A percentile compares a stretch with the other conserved stretches of the same genome.
Evolutionary conservation across 2,329 filamentous ascomycete genomes (phyloP).

Genomic region (Neofusicoccum laricinum): DNA sequence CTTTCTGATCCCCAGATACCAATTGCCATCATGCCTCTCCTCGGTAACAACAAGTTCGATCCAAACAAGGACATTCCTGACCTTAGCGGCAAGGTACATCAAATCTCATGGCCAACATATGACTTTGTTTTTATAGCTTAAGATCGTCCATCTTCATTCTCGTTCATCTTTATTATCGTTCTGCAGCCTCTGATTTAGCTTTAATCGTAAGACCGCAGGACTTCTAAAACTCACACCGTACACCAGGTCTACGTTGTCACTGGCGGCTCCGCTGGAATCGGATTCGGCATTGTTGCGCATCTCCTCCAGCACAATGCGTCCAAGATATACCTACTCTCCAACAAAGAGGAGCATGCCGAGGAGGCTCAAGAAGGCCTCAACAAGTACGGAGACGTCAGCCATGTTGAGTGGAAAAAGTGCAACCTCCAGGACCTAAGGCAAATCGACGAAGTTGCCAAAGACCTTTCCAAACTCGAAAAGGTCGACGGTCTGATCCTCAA

Average conservation of each 20-base stretch:
- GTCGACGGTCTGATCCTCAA: constrained; percentile 51
- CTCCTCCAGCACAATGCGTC: constrained; percentile 49
- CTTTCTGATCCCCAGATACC: not conserved
- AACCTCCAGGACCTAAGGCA: constrained; percentile 47
- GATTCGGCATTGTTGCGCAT: constrained; percentile 52
- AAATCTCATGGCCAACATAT: too few species aligned
- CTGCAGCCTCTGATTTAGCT: too few species aligned
- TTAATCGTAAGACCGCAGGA: not conserved
- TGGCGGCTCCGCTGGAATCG: constrained; percentile 50
- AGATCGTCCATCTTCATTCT: too few species aligned
- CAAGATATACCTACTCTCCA: constrained; percentile 49
- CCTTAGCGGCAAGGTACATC: constrained; percentile 35
- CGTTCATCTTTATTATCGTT: too few species aligned
- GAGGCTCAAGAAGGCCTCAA: constrained; percentile 43
- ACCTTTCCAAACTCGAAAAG: constrained; percentile 40
- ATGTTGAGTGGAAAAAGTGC: constrained; percentile 46
- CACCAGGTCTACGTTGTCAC: constrained; percentile 46
- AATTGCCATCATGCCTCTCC: not conserved
- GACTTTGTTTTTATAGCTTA: too few species aligned
- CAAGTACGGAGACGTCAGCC: constrained; percentile 45
- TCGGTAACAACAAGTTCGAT: constrained; percentile 36
- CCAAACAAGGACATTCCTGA: constrained; percentile 41
- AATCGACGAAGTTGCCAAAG: constrained; percentile 45
- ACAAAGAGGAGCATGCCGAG: constrained; percentile 48
- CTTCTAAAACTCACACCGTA: not conserved